These are phyloP conservation scores for Handroanthus guayacan DNA, from an alignment of 257 asterid species.

Conservation along the genomic window DNA sequence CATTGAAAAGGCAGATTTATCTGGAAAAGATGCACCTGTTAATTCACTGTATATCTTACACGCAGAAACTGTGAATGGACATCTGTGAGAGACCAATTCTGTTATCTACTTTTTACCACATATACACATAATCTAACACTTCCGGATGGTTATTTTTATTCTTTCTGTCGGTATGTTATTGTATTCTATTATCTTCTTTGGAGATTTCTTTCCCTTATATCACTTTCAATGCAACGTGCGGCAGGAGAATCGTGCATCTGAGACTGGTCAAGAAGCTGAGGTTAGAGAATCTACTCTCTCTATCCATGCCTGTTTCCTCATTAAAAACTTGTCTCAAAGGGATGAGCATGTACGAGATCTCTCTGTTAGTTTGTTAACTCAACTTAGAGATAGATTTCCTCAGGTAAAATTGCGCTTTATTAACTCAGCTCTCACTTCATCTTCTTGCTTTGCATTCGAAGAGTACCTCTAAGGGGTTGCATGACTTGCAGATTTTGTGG, in stretches of 20 bases:
- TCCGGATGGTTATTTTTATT: constrained; percentile 12
- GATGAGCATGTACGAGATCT: constrained; percentile 89
- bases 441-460: constrained; percentile 40
- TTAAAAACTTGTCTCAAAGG: constrained; percentile 91
- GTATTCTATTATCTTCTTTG: constrained; percentile 28
- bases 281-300: constrained; percentile 84
- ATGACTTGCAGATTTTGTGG: constrained; percentile 83
- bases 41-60: neutral
- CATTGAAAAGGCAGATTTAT: no score
- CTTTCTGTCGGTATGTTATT: constrained; percentile 22
- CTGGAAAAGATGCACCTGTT: no score
- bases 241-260: constrained; percentile 90
- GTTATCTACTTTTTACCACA: constrained; percentile 7
- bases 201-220: constrained; percentile 33
- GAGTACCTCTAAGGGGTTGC: constrained; percentile 30
- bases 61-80: neutral
- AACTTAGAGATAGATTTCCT: constrained; percentile 89
- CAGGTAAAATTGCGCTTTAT: constrained; percentile 63
- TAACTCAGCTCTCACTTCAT: constrained; percentile 32
- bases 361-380: constrained; percentile 82
- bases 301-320: constrained; percentile 91
- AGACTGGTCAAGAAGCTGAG: constrained; percentile 81
- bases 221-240: constrained; percentile 47
- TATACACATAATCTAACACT: neutral
- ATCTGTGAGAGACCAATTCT: neutral